A percentile compares a stretch with the other conserved stretches of the same genome.
Conservation (phyloP, 2,329 filamentous ascomycete species). For the Pezicula rhizophila region DNA sequence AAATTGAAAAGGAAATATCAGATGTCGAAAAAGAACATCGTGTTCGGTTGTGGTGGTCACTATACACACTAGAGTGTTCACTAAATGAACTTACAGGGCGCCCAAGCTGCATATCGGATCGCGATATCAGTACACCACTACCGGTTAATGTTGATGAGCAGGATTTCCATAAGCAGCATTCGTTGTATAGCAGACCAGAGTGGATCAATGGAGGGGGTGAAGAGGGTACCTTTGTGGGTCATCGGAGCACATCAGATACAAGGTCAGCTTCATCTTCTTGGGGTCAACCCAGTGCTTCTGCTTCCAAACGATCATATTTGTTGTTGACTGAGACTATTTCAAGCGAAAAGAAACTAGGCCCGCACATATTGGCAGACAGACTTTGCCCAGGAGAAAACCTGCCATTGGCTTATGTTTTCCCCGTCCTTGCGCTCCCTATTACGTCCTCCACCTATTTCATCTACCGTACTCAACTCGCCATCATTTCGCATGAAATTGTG, state of each 20-base stretch:
- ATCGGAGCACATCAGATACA: too few relatives aligned
- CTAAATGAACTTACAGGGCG: slow-evolving; percentile 20
- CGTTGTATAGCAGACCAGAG: background rate
- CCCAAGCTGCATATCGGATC: slow-evolving; percentile 20
- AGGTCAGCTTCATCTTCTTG: too few relatives aligned
- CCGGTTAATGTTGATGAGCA: slow-evolving; percentile 18
- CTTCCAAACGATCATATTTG: background rate
- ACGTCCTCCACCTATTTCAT: slow-evolving; percentile 20
- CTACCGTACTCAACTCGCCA: slow-evolving; percentile 19
- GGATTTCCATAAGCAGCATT: slow-evolving; percentile 1
- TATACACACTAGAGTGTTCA: slow-evolving; percentile 20
- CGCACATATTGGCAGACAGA: slow-evolving; percentile 6
- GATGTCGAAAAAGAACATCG: slow-evolving; percentile 20
- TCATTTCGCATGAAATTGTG: slow-evolving; percentile 20
- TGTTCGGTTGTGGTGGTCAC: slow-evolving; percentile 21
- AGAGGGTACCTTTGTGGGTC: too few relatives aligned
- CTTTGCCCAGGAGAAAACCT: slow-evolving; percentile 4
- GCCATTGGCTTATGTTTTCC: slow-evolving; percentile 5
- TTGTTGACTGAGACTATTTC: background rate
- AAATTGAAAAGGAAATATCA: slow-evolving; percentile 10
- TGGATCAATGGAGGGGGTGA: too few relatives aligned
- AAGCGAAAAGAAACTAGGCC: background rate
- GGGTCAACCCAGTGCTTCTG: background rate
- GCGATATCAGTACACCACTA: slow-evolving; percentile 20
- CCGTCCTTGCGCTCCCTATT: slow-evolving; percentile 7